Evolutionary conservation across 306 rosid genomes (phyloP).

Genomic region (Ormosia emarginata): DNA sequence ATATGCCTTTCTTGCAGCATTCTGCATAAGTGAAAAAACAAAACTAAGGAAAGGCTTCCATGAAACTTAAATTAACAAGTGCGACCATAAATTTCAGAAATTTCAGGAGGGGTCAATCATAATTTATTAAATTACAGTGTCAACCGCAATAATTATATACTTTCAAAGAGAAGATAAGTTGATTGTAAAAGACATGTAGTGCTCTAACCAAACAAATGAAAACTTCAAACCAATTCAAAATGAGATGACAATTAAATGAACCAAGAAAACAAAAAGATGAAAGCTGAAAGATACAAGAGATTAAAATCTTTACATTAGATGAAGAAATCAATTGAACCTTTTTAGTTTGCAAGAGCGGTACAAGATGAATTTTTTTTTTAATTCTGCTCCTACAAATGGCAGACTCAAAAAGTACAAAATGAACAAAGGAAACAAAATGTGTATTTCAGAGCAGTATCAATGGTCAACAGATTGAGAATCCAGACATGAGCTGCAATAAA

Average conservation of each 20-base stretch:
- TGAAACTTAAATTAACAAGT: neutral
- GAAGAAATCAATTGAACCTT: slow-evolving; percentile 31
- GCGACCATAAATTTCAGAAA: neutral
- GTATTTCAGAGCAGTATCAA: slow-evolving; percentile 35
- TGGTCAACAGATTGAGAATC: slow-evolving; percentile 49
- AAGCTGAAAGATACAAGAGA: slow-evolving; percentile 2
- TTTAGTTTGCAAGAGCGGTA: slow-evolving; percentile 36
- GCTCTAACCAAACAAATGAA: neutral
- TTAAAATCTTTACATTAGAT: slow-evolving; percentile 30
- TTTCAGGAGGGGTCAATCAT: neutral
- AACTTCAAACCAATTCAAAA: neutral
- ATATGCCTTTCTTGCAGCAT: too few species aligned
- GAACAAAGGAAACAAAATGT: slow-evolving; percentile 26
- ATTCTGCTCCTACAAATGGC: slow-evolving; percentile 42
- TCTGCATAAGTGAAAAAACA: neutral
- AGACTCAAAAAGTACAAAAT: slow-evolving; percentile 37
- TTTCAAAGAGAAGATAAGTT: neutral
- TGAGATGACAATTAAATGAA: neutral
- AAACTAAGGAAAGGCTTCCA: neutral
- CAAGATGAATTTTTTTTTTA: neutral
- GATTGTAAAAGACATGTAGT: neutral
- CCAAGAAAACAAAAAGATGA: neutral
- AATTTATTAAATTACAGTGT: neutral
- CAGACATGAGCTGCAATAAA: slow-evolving; percentile 30
- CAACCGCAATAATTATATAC: neutral